Percentiles rank a stretch among this genome's conserved stretches.
Evolutionary conservation across 768 basidiomycete species (phyloP).

Genomic region (Trametes sanguinea): DNA sequence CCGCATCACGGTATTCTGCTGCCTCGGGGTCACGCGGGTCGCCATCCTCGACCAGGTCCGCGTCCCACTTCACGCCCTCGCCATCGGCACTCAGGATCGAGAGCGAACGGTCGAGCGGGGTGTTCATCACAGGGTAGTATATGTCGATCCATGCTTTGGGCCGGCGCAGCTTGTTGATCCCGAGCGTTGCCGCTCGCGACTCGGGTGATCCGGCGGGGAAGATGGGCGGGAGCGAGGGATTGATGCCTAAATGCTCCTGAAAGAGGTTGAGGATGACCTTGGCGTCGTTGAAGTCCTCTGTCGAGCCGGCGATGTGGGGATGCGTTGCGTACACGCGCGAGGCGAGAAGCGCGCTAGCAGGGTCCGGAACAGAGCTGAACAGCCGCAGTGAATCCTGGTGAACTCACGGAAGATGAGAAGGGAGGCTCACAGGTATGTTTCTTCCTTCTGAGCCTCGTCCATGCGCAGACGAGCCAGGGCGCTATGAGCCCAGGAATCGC

Average conservation of each 20-base stretch:
- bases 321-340: conserved; percentile 59
- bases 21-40: conserved; percentile 76
- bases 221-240: conserved; percentile 54
- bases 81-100: conserved; percentile 63
- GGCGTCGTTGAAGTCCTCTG: conserved; percentile 59
- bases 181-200: conserved; percentile 68
- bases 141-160: conserved; percentile 82
- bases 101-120: conserved; percentile 65
- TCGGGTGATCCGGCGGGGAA: conserved; percentile 70
- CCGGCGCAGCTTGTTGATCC: conserved; percentile 42
- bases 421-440: conserved; percentile 12
- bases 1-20: conserved; percentile 58
- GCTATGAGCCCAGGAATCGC: conserved; percentile 6
- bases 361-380: conserved; percentile 54
- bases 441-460: conserved; percentile 9
- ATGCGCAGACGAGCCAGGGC: conserved; percentile 1
- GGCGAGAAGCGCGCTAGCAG: conserved; percentile 56
- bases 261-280: conserved; percentile 66
- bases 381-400: too few species aligned
- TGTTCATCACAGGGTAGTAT: conserved; percentile 89
- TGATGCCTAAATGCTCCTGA: conserved; percentile 62
- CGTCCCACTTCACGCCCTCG: conserved; percentile 63
- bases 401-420: background rate
- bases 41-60: conserved; percentile 73
- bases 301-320: conserved; percentile 65